These are phyloP conservation scores for Hippophae gyantsensis DNA, from an alignment of 306 rosid genomes.

Conservation along the genomic window DNA sequence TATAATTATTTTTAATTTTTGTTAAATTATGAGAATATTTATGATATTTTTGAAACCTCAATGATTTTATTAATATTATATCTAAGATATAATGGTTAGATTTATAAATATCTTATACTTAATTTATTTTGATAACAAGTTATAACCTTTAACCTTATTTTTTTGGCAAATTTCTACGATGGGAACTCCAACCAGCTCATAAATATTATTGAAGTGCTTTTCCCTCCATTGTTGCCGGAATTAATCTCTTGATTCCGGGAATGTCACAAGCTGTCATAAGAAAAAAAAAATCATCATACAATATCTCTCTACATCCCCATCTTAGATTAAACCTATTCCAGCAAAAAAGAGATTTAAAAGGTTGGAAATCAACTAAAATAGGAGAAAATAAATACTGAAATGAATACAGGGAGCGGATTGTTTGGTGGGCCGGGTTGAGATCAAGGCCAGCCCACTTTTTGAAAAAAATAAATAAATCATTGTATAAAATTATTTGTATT, in stretches of 20 bases:
- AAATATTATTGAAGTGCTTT: constrained; percentile 68
- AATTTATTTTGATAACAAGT: no score
- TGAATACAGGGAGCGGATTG: background rate
- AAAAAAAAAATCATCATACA: constrained; percentile 43
- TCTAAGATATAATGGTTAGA: no score
- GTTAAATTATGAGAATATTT: no score
- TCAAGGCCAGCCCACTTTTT: no score
- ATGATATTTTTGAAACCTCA: no score
- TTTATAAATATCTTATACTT: no score
- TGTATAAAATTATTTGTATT: no score
- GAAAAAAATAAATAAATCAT: no score
- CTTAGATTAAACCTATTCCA: constrained; percentile 88
- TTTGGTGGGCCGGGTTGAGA: no score
- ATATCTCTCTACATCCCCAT: constrained; percentile 96
- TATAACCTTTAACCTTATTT: no score
- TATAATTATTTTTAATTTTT: no score
- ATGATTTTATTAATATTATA: no score
- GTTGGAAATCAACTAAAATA: constrained; percentile 12
- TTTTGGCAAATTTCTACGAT: constrained; percentile 27
- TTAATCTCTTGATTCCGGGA: constrained; percentile 87
- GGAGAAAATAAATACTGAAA: background rate
- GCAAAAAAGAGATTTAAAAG: constrained; percentile 22
- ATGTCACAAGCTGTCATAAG: constrained; percentile 85
- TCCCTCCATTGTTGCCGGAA: constrained; percentile 89
- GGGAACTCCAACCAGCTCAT: constrained; percentile 86